These are phyloP conservation scores for Alternaria sp. DNA, from an alignment of 2,329 filamentous ascomycete genomes.

Conservation along the genomic window DNA sequence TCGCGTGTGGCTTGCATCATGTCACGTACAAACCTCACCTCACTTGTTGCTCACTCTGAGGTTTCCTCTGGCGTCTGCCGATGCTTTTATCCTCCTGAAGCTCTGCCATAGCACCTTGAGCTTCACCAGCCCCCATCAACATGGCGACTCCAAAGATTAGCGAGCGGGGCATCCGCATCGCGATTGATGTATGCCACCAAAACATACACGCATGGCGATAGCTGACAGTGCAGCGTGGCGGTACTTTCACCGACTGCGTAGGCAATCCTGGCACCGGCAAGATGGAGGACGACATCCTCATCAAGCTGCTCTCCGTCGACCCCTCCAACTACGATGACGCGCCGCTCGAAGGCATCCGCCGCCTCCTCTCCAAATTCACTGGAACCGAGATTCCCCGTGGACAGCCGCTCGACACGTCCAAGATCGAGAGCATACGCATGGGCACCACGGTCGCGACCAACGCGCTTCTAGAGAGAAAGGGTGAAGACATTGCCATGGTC, in stretches of 20 bases:
- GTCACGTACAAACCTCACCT: neutral
- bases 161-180: constrained; percentile 72
- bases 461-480: constrained; percentile 87
- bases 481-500: constrained; percentile 85
- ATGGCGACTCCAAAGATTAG: constrained; percentile 39
- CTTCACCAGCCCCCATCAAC: constrained; percentile 7
- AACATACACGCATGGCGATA: neutral
- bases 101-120: neutral
- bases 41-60: neutral
- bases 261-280: constrained; percentile 76
- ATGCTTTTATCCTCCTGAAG: neutral
- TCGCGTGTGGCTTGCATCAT: constrained; percentile 3
- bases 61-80: neutral
- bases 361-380: constrained; percentile 81
- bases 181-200: constrained; percentile 62
- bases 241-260: constrained; percentile 92
- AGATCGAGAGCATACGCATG: constrained; percentile 93
- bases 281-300: constrained; percentile 77
- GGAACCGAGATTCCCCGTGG: constrained; percentile 80
- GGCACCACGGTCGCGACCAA: constrained; percentile 95
- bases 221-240: constrained; percentile 68
- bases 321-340: constrained; percentile 91
- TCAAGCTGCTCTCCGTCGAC: constrained; percentile 90
- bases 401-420: constrained; percentile 78
- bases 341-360: constrained; percentile 87